phyloP scores from a whole-genome alignment of 495 filamentous ascomycete species.

The Chaetomium fimeti region DNA sequence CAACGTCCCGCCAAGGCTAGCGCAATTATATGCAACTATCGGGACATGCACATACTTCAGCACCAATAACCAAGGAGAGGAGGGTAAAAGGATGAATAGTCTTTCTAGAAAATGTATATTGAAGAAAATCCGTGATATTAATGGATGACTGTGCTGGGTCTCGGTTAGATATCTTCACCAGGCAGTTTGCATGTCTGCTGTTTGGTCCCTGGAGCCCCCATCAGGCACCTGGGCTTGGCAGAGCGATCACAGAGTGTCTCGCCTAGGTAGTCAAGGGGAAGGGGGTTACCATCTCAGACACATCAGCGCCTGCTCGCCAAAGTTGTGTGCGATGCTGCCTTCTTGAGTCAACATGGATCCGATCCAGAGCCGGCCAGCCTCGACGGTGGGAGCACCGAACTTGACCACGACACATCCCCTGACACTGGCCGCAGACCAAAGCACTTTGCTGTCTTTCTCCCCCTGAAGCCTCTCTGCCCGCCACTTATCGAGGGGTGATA shows the following conservation, averaged over 20 bases:
- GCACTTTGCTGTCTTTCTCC: slow-evolving; percentile 58
- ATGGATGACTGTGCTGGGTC: background rate
- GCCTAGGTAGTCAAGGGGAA: background rate
- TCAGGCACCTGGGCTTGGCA: too few relatives aligned
- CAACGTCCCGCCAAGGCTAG: background rate
- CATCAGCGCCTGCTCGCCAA: slow-evolving; percentile 54
- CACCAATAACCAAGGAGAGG: too few relatives aligned
- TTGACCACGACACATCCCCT: slow-evolving; percentile 87
- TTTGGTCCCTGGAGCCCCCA: background rate
- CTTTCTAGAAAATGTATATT: background rate
- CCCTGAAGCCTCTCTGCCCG: slow-evolving; percentile 44
- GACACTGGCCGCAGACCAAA: slow-evolving; percentile 85
- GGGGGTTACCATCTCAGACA: slow-evolving; percentile 41
- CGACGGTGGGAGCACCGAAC: slow-evolving; percentile 59
- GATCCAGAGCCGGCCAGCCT: slow-evolving; percentile 52
- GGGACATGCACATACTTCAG: slow-evolving; percentile 3
- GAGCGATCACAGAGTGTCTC: background rate
- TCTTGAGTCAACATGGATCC: slow-evolving; percentile 52
- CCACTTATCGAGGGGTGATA: slow-evolving; percentile 45
- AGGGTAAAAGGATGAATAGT: too few relatives aligned
- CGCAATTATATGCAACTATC: slow-evolving; percentile 24
- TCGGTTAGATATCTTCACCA: background rate
- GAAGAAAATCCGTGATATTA: background rate
- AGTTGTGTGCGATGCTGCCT: slow-evolving; percentile 47
- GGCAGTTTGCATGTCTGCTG: background rate